Percentiles rank a stretch among this genome's conserved stretches.
Conservation (phyloP, 164 flowering plant genomes). For the Cinnamomum chago region DNA sequence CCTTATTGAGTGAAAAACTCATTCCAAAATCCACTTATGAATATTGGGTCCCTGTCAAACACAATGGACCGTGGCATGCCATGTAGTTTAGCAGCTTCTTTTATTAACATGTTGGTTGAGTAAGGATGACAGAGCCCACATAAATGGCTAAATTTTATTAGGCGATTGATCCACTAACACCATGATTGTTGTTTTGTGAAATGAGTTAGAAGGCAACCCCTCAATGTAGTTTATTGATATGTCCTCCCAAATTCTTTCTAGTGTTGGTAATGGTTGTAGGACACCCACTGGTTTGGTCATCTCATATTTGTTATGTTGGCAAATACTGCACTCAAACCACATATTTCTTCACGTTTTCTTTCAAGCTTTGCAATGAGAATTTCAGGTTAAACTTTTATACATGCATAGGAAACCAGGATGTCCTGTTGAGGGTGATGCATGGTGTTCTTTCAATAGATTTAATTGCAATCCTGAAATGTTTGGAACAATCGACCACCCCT, state of each 20-base stretch:
- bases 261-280: neutral
- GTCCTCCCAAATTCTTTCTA: neutral
- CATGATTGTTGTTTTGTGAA: neutral
- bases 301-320: too few relatives aligned
- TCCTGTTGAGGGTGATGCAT: neutral
- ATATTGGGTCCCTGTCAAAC: neutral
- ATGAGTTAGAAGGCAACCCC: neutral
- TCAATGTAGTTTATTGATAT: constrained; percentile 2
- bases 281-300: too few relatives aligned
- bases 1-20: neutral
- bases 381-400: neutral
- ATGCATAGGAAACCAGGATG: neutral
- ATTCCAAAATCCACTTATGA: neutral
- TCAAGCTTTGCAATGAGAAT: neutral
- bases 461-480: neutral
- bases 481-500: too few relatives aligned
- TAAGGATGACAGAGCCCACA: neutral
- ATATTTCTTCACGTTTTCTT: too few relatives aligned
- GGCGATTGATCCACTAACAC: neutral
- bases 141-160: neutral
- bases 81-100: neutral
- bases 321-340: too few relatives aligned
- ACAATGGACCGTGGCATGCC: neutral
- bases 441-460: neutral
- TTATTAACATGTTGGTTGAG: neutral